Base-by-base conservation (phyloP, 192 early-diverging fungal genomes). In the Obelidium mucronatum region DNA sequence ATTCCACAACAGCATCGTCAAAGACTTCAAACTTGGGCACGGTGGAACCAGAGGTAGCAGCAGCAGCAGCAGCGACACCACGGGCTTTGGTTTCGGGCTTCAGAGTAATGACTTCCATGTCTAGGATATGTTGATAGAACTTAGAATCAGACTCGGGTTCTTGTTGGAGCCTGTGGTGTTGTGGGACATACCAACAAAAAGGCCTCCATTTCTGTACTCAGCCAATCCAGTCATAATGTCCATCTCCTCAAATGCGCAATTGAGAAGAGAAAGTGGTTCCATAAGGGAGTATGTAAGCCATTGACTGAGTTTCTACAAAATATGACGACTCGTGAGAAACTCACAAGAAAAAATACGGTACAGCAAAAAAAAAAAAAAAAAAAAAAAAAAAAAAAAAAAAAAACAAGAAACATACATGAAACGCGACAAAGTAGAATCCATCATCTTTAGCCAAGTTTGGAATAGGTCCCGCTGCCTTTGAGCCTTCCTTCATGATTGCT, bases 271-370 rank as follows among this genome's bases (percentile, higher is more conserved):
- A 19, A 97, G 76, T 3, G 93, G 88, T 53, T 97, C 96, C 81
- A 96, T 87, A 42, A 97, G 84, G 2, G 94, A 96, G 83, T 96
- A 97, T 1, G 94, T 93, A 44, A 98, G 90, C 96, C 96, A 98
- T 79, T 98, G 96, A 4, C 95, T 94, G 54, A 98, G 87, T 73
- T 98, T 98, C 82, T 98, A 6, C 51, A n/a, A 39, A 0, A 42
- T 11, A 61, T 61, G 31, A 19, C 94, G 82, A 97, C 95, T 19
- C 92, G 83, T 24, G 95, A 91, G 40, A 93, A 81, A 31, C 81
- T 73, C 82, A 34, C 58, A 56, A 11, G 56, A 31, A 26, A 22
- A 61, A 28, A 61, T 15, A 2, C 15, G 15, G n/a, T n/a, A n/a
- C n/a, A n/a, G n/a, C n/a, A n/a, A n/a, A n/a, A n/a, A n/a, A n/a